Base-by-base conservation (phyloP, 1,139 yeast species). In the Diutina rugosa region DNA sequence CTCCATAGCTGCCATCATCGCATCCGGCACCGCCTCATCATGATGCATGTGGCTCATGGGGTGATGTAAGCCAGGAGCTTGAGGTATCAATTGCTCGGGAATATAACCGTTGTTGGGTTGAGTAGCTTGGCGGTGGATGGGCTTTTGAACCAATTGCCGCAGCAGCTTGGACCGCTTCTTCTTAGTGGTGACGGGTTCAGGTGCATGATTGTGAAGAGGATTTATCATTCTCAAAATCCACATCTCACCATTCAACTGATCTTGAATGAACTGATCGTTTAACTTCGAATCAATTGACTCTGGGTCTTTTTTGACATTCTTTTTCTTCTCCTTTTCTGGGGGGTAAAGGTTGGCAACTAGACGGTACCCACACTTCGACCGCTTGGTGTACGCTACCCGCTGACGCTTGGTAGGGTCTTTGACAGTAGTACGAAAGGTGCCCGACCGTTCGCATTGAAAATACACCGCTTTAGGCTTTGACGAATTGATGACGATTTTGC, bases 171-270 rank as follows among this genome's bases (percentile, higher is more conserved):
- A 68, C 61, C 77, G 68, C 65, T 73, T 74, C 62, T 72, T 72
- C 58, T 64, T 66, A 53, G 62, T 62, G n/a, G 61, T 61, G 28
- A 58, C 57, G 35, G 79, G 78, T 64, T 76, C 80, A 16, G 79
- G 75, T 2, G 79, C 68, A 62, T 76, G 80, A 18, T 54, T 54
- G 51, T 54, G 55, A 12, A 46, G 28, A 8, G 55, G 55, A 26
- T 74, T 76, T 57, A 76, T 76, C 80, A 76, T 76, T 59, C 80
- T 65, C 63, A 76, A 74, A 55, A 76, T 74, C 80, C 80, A 76
- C 72, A 74, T 72, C 61, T 76, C 80, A 46, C 38, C n/a, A 8
- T n/a, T 16, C 38, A 49, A n/a, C 16, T 49, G 53, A 12, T 49
- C 53, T 9, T 21, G 44, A n/a, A 49, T n/a, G 14, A 32, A 49